Conservation (phyloP, 441 rosid species). For the Gossypium laxum region DNA sequence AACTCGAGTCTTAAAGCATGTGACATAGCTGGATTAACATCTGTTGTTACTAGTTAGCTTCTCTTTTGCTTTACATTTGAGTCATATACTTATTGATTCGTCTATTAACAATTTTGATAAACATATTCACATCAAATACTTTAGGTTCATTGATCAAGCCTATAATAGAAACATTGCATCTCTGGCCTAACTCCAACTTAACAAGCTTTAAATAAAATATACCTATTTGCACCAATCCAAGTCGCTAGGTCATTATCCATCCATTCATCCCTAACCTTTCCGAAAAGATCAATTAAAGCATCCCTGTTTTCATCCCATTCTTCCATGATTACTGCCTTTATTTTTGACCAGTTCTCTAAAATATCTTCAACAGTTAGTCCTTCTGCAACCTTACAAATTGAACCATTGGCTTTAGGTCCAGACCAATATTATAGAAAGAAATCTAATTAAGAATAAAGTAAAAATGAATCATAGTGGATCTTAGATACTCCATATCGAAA, state of each 20-base stretch:
- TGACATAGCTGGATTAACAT: not conserved
- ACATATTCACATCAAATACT: not conserved
- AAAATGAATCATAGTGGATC: not conserved
- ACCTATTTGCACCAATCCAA: constrained; percentile 94
- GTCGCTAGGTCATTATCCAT: constrained; percentile 56
- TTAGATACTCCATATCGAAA: constrained; percentile 4
- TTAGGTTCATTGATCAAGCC: not conserved
- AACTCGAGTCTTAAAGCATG: not conserved
- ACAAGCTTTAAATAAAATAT: constrained; percentile 12
- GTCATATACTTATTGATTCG: not conserved
- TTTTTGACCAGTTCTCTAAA: constrained; percentile 61
- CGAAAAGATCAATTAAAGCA: constrained; percentile 58
- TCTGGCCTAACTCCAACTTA: not conserved
- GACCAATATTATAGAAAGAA: constrained; percentile 2
- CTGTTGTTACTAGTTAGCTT: not conserved
- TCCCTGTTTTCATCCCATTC: constrained; percentile 76
- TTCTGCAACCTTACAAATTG: constrained; percentile 52
- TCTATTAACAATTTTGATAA: not conserved
- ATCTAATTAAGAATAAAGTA: constrained; percentile 11
- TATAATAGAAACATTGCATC: not conserved
- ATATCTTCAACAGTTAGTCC: constrained; percentile 63
- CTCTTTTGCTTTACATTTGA: not conserved
- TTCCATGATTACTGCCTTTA: constrained; percentile 65
- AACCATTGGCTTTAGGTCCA: constrained; percentile 21
- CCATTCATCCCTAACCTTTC: constrained; percentile 90